These are phyloP conservation scores for Suillus subluteus DNA, from an alignment of 768 basidiomycete species.

Conservation along the genomic window DNA sequence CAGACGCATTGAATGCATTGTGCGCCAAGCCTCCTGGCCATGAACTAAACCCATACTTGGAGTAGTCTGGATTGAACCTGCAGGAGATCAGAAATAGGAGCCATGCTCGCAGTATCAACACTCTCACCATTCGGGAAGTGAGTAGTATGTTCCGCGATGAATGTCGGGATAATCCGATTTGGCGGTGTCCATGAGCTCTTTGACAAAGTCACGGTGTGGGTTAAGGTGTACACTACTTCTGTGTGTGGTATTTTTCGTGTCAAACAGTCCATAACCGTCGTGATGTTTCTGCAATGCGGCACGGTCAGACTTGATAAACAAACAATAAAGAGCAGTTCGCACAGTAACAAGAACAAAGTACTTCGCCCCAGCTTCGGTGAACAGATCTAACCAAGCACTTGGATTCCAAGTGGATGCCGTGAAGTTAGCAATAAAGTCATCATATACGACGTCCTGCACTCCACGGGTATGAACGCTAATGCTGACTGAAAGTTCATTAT, in stretches of 20 bases:
- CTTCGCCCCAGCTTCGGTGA: conserved; percentile 60
- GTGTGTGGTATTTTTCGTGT: conserved; percentile 56
- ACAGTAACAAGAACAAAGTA: conserved; percentile 63
- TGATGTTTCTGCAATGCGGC: conserved; percentile 53
- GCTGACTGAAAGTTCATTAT: background rate
- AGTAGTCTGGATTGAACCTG: conserved; percentile 60
- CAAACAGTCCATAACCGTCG: conserved; percentile 61
- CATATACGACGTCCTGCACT: conserved; percentile 50
- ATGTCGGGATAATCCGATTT: conserved; percentile 52
- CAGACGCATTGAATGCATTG: conserved; percentile 49
- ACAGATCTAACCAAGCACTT: conserved; percentile 55
- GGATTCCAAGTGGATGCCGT: conserved; percentile 57
- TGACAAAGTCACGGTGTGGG: conserved; percentile 54
- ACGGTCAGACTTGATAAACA: background rate
- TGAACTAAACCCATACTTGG: conserved; percentile 48
- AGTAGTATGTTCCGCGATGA: conserved; percentile 62
- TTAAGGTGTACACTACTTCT: conserved; percentile 51
- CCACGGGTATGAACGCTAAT: background rate
- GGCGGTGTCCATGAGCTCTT: conserved; percentile 53
- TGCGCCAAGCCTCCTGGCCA: conserved; percentile 61
- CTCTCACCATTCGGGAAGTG: conserved; percentile 55
- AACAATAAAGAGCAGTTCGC: conserved; percentile 18
- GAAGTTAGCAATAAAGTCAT: conserved; percentile 61
- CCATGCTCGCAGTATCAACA: background rate
- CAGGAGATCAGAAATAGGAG: background rate